Evolutionary conservation across 306 rosid genomes (phyloP), one percentile per base, ranked within the genome.

Genomic region (Psophocarpus tetragonolobus): DNA sequence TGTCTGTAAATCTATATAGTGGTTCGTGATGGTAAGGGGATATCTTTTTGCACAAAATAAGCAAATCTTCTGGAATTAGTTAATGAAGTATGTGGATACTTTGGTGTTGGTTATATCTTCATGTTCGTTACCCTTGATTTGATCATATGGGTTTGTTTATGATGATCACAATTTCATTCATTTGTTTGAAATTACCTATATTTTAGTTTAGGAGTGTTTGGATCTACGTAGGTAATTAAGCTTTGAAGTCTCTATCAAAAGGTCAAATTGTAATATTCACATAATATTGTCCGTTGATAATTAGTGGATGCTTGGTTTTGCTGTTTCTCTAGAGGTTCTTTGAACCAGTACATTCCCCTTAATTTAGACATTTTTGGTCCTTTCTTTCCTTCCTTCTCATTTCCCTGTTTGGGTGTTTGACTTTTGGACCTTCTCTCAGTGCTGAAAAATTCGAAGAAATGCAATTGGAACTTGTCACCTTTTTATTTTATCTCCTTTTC

Each of bases 271-370:
- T 30, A 67, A 41, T 67, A 23, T 24, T 65, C 71, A 23, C 53
- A 44, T 8, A 44, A 20, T 41, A 53, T 54, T 68, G 35, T 18
- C n/a, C 2, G 7, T 21, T 65, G 48, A 51, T 26, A 57, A 63
- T 29, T 53, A 61, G 38, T 68, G 27, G 64, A 20, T 77, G 30
- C 27, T 61, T 76, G 32, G 45, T 67, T 69, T 75, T 29, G 23
- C 26, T 48, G 29, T 26, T 41, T 79, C 75, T 54, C 20, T 76
- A 32, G 56, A 80, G 73, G 23, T 71, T 73, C 83, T 67, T 57
- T 60, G 54, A 79, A 70, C 48, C 75, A 13, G 39, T 33, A 33
- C 36, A 51, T 51, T 61, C 44, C 26, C 75, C 64, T 69, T 70
- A 48, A 67, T 70, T 70, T 57, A 64, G 30, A 64, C 39, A 71